Base-by-base conservation (phyloP, 352 stramenopile genomes). In the Globisporangium nunn region DNA sequence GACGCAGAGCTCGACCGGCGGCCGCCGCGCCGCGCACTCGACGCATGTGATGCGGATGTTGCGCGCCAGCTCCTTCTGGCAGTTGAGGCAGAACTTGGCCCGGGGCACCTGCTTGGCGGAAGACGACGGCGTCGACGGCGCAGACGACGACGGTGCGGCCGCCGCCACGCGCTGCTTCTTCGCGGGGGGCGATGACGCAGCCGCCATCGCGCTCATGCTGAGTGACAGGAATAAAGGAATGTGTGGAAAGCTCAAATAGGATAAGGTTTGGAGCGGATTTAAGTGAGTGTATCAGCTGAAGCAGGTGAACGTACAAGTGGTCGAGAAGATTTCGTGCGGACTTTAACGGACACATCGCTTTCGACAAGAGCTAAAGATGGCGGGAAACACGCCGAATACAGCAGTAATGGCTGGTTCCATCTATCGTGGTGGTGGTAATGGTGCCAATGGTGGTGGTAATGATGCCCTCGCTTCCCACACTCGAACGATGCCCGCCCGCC, bases 1-100 rank as follows among this genome's bases (percentile, higher is more conserved):
- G 64, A 98, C 77, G 65, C 96, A 99, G 3, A 98, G 71, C 65
- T 91, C 85, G n/a, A 87, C 70, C 29, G 85, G 64, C n/a, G 70
- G 72, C 40, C 73, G 68, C 56, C 71, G 49, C 44, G 70, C 65
- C 46, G 29, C 33, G 61, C 85, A 94, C 64, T 94, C 85, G 57
- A 74, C 74, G 68, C 85, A 94, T 43, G 80, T 88, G 58, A 94
- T 83, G 64, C 85, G 81, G 62, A 94, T 92, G 72, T 79, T 90
- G 69, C 85, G 81, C 56, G 77, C 72, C 54, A 92, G 67, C 59
- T 94, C 81, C 60, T 91, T 90, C 62, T 91, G 81, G 66, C 85
- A 94, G 71, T 92, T 91, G 61, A 89, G 67, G 58, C 85, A 94
- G 61, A 81, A 81, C 56, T 91, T 91, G 69, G 75, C 76, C 60